Percentiles rank a stretch among this genome's conserved stretches.
phyloP scores from a whole-genome alignment of 2,329 filamentous ascomycete genomes.

The Colletotrichum filicis region DNA sequence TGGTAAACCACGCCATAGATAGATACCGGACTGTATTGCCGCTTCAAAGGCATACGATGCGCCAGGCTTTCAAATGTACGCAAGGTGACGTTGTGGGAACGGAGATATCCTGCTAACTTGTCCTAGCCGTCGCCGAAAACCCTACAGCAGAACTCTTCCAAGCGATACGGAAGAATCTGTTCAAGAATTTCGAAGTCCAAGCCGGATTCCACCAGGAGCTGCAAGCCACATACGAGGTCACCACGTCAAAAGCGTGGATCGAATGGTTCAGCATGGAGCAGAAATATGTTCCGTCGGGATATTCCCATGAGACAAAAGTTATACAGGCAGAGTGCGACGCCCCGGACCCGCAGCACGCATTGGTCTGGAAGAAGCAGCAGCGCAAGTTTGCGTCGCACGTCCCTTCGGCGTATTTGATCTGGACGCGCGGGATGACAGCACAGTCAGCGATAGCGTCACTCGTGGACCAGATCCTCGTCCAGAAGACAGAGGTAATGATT shows the following conservation, averaged over 20 bases:
- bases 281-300: constrained; percentile 39
- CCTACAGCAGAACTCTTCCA: constrained; percentile 25
- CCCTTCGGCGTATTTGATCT: constrained; percentile 40
- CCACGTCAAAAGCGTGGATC: constrained; percentile 40
- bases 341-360: constrained; percentile 41
- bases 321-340: constrained; percentile 42
- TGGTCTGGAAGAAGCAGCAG: constrained; percentile 42
- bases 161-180: constrained; percentile 39
- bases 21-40: constrained; percentile 31
- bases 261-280: constrained; percentile 42
- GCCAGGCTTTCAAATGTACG: constrained; percentile 20
- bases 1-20: constrained; percentile 33
- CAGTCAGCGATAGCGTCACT: constrained; percentile 41
- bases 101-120: not conserved
- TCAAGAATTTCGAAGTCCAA: constrained; percentile 38
- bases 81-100: not conserved
- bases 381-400: constrained; percentile 35
- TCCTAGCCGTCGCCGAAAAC: constrained; percentile 22
- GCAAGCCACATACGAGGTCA: constrained; percentile 40
- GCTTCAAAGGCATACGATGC: constrained; percentile 30
- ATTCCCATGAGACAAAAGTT: constrained; percentile 36
- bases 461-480: constrained; percentile 41
- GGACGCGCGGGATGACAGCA: constrained; percentile 43
- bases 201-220: constrained; percentile 41
- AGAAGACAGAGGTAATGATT: constrained; percentile 38